These are phyloP conservation scores for Ogataea minuta DNA, from an alignment of 805 yeast genomes.

Conservation along the genomic window DNA sequence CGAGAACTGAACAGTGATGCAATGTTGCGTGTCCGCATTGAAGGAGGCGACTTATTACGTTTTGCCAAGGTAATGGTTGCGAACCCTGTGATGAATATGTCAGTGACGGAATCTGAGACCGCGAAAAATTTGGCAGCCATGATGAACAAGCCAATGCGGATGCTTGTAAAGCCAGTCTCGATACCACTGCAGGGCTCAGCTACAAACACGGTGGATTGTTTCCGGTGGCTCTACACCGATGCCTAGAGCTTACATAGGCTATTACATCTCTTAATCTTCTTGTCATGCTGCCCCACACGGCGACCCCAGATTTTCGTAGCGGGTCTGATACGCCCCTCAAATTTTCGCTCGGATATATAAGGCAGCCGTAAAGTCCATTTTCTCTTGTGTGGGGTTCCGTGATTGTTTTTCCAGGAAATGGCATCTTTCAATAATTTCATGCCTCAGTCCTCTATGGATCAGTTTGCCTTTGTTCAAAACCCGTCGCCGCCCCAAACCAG, in stretches of 20 bases:
- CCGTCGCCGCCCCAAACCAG: constrained; percentile 3
- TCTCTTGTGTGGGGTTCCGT: constrained; percentile 8
- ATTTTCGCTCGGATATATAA: constrained; percentile 9
- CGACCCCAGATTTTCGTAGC: constrained; percentile 10
- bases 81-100: constrained; percentile 5
- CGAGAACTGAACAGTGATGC: constrained; percentile 1
- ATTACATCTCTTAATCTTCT: background rate
- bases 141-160: constrained; percentile 4
- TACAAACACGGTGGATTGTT: background rate
- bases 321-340: constrained; percentile 10
- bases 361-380: constrained; percentile 13
- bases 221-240: constrained; percentile 6
- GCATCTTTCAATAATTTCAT: constrained; percentile 17
- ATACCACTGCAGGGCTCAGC: constrained; percentile 1
- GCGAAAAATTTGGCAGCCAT: constrained; percentile 8
- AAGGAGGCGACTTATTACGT: constrained; percentile 1
- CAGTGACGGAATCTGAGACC: constrained; percentile 6
- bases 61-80: constrained; percentile 1
- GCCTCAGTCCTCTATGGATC: constrained; percentile 4
- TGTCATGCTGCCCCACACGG: constrained; percentile 7
- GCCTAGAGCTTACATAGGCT: constrained; percentile 1
- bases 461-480: constrained; percentile 2
- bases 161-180: constrained; percentile 3
- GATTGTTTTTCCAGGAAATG: constrained; percentile 8
- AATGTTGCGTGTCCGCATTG: constrained; percentile 3